Conservation (phyloP, 345 rosid species). For the Salix udensis region DNA sequence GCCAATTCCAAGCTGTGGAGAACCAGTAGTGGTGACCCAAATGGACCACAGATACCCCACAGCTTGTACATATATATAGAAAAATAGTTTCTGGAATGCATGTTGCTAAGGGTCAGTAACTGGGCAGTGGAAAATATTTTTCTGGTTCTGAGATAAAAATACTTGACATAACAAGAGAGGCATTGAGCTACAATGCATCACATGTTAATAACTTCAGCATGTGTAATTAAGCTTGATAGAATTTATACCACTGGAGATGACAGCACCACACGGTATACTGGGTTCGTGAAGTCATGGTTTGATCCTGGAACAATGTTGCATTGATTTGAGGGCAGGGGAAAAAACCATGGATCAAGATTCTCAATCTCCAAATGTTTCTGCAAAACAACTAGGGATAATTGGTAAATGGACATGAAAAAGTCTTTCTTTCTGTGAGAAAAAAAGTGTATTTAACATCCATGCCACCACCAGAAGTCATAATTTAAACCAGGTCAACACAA, state of each 20-base stretch:
- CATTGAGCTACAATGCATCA: not conserved
- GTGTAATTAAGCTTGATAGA: slow-evolving; percentile 14
- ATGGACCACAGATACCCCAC: no score
- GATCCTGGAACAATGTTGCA: slow-evolving; percentile 71
- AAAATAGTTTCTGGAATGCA: not conserved
- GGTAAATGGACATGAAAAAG: slow-evolving; percentile 3
- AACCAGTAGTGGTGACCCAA: no score
- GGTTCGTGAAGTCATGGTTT: slow-evolving; percentile 65
- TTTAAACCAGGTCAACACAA: not conserved
- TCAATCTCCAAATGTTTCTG: slow-evolving; percentile 47
- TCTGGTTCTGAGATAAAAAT: not conserved
- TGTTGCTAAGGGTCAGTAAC: not conserved
- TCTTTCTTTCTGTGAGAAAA: not conserved
- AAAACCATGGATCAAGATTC: slow-evolving; percentile 76
- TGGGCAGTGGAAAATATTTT: not conserved
- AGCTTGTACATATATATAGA: no score
- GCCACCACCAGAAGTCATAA: not conserved
- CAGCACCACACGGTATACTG: slow-evolving; percentile 65
- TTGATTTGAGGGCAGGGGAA: slow-evolving; percentile 62
- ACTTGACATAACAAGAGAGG: not conserved
- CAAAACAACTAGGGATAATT: slow-evolving; percentile 19
- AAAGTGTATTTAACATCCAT: not conserved
- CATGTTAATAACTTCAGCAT: not conserved
- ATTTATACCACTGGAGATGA: slow-evolving; percentile 88
- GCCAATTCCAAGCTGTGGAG: no score